Percentiles rank a stretch among this genome's conserved stretches.
phyloP scores from a whole-genome alignment of 2,329 filamentous ascomycete species.

The Fusarium anguioides region DNA sequence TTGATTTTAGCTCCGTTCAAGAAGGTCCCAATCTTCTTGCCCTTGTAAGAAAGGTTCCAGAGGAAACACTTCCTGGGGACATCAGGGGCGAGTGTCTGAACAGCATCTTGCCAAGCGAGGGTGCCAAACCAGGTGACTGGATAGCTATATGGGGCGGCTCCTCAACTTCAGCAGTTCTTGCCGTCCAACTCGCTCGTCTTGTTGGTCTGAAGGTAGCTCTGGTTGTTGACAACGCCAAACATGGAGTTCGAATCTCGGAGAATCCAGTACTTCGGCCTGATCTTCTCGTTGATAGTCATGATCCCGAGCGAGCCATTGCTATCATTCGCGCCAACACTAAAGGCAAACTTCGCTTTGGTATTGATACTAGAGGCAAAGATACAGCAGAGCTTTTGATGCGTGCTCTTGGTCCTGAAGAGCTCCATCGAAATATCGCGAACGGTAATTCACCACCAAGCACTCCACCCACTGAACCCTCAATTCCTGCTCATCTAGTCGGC shows the following conservation, averaged over 20 bases:
- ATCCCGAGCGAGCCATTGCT: slow-evolving; percentile 71
- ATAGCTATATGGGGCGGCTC: slow-evolving; percentile 81
- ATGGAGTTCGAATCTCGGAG: slow-evolving; percentile 68
- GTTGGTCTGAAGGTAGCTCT: slow-evolving; percentile 73
- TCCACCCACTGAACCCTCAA: slow-evolving; percentile 45
- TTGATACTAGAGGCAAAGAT: slow-evolving; percentile 75
- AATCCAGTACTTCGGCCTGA: slow-evolving; percentile 62
- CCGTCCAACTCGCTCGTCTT: slow-evolving; percentile 74
- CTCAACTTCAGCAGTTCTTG: slow-evolving; percentile 74
- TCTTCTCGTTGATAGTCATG: slow-evolving; percentile 75
- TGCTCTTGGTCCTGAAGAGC: slow-evolving; percentile 51
- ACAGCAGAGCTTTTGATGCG: slow-evolving; percentile 67
- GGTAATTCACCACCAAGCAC: slow-evolving; percentile 54
- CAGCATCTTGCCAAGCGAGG: slow-evolving; percentile 62
- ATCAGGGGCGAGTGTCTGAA: slow-evolving; percentile 72
- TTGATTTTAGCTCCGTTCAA: slow-evolving; percentile 67
- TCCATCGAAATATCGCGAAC: slow-evolving; percentile 50
- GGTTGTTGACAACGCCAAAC: slow-evolving; percentile 74
- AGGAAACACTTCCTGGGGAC: slow-evolving; percentile 66
- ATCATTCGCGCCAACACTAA: slow-evolving; percentile 70
- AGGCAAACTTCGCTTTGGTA: slow-evolving; percentile 70
- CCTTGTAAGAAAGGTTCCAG: slow-evolving; percentile 59
- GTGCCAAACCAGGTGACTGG: slow-evolving; percentile 72
- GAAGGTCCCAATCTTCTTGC: slow-evolving; percentile 69
- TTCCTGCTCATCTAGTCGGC: slow-evolving; percentile 70